A percentile compares a stretch with the other conserved stretches of the same genome.
Conservation (phyloP, 2,329 filamentous ascomycete genomes). For the Aureobasidium sp. region DNA sequence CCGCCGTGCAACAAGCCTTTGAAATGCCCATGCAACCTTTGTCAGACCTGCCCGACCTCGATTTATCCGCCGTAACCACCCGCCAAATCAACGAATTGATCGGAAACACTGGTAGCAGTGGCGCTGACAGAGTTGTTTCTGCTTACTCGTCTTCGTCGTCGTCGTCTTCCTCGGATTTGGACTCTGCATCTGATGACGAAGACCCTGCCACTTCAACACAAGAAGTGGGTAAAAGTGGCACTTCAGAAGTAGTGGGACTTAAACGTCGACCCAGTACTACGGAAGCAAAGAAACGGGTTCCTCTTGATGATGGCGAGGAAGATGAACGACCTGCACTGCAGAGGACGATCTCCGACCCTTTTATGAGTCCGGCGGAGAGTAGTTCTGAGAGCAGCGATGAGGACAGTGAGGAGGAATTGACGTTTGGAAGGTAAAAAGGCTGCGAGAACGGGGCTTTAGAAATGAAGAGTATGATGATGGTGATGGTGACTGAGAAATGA, state of each 20-base stretch:
- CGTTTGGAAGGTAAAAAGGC: background rate
- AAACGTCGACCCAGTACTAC: conserved; percentile 28
- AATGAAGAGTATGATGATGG: background rate
- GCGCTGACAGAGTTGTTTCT: conserved; percentile 26
- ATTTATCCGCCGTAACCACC: background rate
- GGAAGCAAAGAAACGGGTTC: conserved; percentile 28
- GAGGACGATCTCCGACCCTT: background rate
- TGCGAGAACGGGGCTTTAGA: background rate
- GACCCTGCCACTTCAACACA: no score
- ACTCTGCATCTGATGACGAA: conserved; percentile 21
- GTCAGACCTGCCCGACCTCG: conserved; percentile 42
- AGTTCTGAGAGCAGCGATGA: background rate
- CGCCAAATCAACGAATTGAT: conserved; percentile 31
- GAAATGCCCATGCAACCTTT: conserved; percentile 27
- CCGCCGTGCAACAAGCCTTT: conserved; percentile 25
- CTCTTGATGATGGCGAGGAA: conserved; percentile 18
- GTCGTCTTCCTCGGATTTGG: conserved; percentile 42
- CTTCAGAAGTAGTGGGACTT: conserved; percentile 14
- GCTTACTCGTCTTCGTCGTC: conserved; percentile 47
- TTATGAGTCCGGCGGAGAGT: background rate
- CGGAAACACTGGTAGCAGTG: background rate
- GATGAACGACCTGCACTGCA: background rate
- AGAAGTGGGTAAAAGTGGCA: conserved; percentile 21
- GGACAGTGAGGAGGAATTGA: background rate
- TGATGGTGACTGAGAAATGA: background rate